These are phyloP conservation scores for Thermothielavioides terrestris DNA, from an alignment of 495 filamentous ascomycete species.

Conservation along the genomic window DNA sequence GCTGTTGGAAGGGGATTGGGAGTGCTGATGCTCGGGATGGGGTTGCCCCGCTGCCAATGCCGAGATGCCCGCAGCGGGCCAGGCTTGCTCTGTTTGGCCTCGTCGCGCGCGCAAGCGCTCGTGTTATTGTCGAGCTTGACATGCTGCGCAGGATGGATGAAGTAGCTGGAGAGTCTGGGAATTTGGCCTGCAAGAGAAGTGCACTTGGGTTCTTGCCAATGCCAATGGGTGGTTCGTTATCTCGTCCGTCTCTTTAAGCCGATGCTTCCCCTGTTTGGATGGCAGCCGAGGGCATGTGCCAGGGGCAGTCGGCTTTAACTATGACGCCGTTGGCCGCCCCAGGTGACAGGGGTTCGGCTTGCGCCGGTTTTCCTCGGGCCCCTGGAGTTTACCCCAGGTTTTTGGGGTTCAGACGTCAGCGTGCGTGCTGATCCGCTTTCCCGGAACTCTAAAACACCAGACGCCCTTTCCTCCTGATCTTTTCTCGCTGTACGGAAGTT, in stretches of 20 bases:
- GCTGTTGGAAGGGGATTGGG: constrained; percentile 11
- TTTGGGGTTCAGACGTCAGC: constrained; percentile 1
- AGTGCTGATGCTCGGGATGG: constrained; percentile 8
- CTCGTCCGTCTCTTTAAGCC: constrained; percentile 3
- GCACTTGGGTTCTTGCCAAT: background rate
- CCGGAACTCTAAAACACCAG: background rate
- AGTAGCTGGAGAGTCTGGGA: background rate
- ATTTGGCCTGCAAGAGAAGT: no score
- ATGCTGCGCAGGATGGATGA: constrained; percentile 8
- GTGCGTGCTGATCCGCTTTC: background rate
- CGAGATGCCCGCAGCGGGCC: background rate
- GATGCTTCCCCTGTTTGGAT: constrained; percentile 8
- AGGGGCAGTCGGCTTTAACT: constrained; percentile 1
- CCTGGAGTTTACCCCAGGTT: constrained; percentile 8
- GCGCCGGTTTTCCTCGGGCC: constrained; percentile 29
- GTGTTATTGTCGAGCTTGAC: constrained; percentile 23
- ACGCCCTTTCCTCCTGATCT: background rate
- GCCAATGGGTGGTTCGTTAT: background rate
- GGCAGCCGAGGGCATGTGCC: background rate
- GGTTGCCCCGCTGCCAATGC: background rate
- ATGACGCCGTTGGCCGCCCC: constrained; percentile 4
- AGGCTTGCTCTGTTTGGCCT: background rate
- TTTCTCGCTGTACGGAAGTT: background rate
- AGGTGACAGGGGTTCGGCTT: constrained; percentile 18
- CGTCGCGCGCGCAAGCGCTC: constrained; percentile 26